Evolutionary conservation across 805 yeast genomes (phyloP), one percentile per base, ranked within the genome.

Genomic region (Kregervanrija delftensis): DNA sequence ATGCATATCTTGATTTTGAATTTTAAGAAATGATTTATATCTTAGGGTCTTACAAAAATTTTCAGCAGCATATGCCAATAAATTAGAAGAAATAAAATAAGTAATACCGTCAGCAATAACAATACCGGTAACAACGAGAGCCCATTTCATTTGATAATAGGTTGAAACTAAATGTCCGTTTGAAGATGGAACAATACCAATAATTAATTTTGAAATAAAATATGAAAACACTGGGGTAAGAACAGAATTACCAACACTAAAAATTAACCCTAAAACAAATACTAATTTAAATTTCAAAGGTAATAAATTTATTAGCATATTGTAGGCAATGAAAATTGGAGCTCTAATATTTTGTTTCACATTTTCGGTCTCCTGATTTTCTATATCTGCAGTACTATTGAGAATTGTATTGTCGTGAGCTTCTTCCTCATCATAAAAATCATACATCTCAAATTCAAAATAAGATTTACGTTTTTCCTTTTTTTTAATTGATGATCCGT

Each of bases 151-250:
- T 45, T 73, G 54, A 37, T 69, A 70, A 1, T 43, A 34, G 8
- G 34, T 33, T 3, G 53, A 10, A 1, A 65, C 49, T 1, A 63
- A 52, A 2, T 67, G 64, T 8, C 59, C 53, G 14, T 31, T 28
- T 30, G 63, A 34, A 37, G 63, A 41, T 48, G 84, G 79, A 9
- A 86, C 70, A 54, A 87, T 76, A 11, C 82, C 83, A 17, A 73
- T 61, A 8, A 91, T 63, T 8, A 91, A 63, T 47, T 79, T 79
- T 1, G 97, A 77, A 49, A 90, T 79, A 28, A 84, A 75, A 57
- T 64, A 89, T 0, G 96, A 85, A 50, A 93, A 88, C 0, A 86
- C 64, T 0, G 98, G 97, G 47, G 79, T 81, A 1, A 77, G 61
- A 0, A 73, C 73, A 10, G 95, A 90, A 47, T 81, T 78, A 1